Base-by-base conservation (phyloP, 2,329 filamentous ascomycete species). In the Arthrobotrys megalospora region DNA sequence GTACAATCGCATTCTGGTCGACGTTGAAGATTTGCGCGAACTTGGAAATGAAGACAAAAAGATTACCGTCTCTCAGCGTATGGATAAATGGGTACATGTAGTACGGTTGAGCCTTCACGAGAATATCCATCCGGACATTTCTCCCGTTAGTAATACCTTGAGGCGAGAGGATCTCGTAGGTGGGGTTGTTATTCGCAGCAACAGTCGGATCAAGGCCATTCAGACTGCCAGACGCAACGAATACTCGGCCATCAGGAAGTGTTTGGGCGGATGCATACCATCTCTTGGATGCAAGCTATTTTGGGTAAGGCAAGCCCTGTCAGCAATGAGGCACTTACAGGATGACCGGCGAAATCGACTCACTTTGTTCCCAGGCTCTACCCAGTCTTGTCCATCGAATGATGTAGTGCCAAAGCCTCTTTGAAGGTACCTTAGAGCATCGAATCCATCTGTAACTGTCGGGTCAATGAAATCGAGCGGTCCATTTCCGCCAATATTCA, bases 261-360 rank as follows among this genome's bases (percentile, higher is more conserved):
- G 86, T 89, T 82, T 90, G 89, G 21, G 86, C 88, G 21, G 87
- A 87, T 3, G 89, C 86, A 82, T 91, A 91, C 89, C 89, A 91
- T 79, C 89, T 85, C 65, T 86, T 85, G 65, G 86, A 87, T 65
- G 86, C 83, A 52, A 90, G 83, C 75, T 78, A 60, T 4, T 34
- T 19, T 16, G n/a, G 34, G n/a, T n/a, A 32, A 14, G 2, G 14
- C 14, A 43, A 11, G 24, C 4, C 14, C 16, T 11, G 14, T 48
- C 7, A 48, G 45, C 19, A 10, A 10, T 34, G 11, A 24, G 19
- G 32, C 3, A 5, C 38, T 53, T 12, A 50, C 28, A 32, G 34
- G 14, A 12, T 6, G 12, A 52, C 43, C 19, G n/a, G 14, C 34
- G 28, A 36, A 28, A 11, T 45, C 16, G 11, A 34, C 62, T 72